Percentiles rank a stretch among this genome's conserved stretches.
Evolutionary conservation across 306 rosid species (phyloP).

Genomic region (Neltuma alba): DNA sequence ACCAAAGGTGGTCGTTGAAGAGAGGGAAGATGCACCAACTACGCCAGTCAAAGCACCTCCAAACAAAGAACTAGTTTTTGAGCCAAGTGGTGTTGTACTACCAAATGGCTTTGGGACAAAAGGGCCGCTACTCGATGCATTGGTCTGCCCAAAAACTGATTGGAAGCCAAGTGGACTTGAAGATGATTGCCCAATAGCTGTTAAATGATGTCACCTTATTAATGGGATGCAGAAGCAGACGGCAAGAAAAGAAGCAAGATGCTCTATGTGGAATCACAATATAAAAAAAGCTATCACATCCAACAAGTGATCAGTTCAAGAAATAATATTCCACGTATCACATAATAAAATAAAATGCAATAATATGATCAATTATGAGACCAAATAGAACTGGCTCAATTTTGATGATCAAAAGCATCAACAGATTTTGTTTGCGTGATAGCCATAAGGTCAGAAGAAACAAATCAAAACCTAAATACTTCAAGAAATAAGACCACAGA

Average conservation of each 20-base stretch:
- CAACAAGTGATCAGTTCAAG: background rate
- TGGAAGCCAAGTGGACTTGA: slow-evolving; percentile 85
- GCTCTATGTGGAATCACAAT: background rate
- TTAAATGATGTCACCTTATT: slow-evolving; percentile 18
- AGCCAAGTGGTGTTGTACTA: slow-evolving; percentile 74
- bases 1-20: slow-evolving; percentile 65
- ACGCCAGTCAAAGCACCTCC: slow-evolving; percentile 96
- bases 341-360: background rate
- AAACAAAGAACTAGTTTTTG: slow-evolving; percentile 64
- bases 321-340: slow-evolving; percentile 1
- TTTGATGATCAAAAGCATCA: too few species aligned
- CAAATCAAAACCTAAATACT: background rate
- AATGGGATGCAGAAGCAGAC: background rate
- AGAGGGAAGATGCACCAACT: slow-evolving; percentile 84
- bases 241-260: slow-evolving; percentile 26
- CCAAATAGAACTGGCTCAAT: too few species aligned
- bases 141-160: slow-evolving; percentile 75
- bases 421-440: too few species aligned
- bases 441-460: background rate
- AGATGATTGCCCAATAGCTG: slow-evolving; percentile 96
- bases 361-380: background rate
- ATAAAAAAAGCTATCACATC: slow-evolving; percentile 9
- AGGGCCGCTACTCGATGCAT: slow-evolving; percentile 64
- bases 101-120: slow-evolving; percentile 90
- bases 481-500: background rate